These are phyloP conservation scores for Hordeum pubiflorum DNA, from an alignment of 202 grass and related monocot species.

Conservation along the genomic window DNA sequence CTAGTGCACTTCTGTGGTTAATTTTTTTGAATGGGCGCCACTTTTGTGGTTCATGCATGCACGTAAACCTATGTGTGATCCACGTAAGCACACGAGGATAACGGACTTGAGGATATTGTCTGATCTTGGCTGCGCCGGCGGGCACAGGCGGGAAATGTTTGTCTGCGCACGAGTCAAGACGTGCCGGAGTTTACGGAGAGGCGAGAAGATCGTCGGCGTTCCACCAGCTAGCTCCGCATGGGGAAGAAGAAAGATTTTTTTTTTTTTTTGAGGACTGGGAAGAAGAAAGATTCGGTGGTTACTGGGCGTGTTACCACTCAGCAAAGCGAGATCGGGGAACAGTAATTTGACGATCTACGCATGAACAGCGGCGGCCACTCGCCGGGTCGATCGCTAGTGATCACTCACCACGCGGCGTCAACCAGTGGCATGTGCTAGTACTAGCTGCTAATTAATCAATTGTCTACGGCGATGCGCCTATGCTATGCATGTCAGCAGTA, in stretches of 20 bases:
- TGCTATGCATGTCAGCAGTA: neutral
- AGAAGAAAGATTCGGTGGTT: slow-evolving; percentile 7
- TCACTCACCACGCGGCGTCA: neutral
- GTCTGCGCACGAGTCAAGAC: neutral
- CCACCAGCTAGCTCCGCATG: neutral
- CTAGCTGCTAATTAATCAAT: neutral
- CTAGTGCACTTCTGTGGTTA: too few species aligned
- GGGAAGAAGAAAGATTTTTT: neutral
- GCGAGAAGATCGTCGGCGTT: neutral
- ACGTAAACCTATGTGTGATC: neutral
- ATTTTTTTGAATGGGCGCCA: too few species aligned
- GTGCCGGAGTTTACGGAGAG: neutral
- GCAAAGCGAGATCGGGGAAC: neutral
- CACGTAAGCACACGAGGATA: neutral
- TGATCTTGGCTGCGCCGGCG: neutral
- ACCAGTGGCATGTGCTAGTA: neutral
- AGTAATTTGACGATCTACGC: neutral
- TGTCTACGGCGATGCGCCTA: neutral
- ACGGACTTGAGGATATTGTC: neutral
- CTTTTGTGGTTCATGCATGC: neutral
- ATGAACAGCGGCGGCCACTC: slow-evolving; percentile 12
- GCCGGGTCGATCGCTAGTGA: neutral
- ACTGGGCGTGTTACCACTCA: slow-evolving; percentile 12
- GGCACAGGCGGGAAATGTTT: neutral
- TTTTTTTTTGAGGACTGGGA: too few species aligned